Evolutionary conservation across 1,284 basidiomycete species (phyloP).

Genomic region (Rhodotorula sp.): DNA sequence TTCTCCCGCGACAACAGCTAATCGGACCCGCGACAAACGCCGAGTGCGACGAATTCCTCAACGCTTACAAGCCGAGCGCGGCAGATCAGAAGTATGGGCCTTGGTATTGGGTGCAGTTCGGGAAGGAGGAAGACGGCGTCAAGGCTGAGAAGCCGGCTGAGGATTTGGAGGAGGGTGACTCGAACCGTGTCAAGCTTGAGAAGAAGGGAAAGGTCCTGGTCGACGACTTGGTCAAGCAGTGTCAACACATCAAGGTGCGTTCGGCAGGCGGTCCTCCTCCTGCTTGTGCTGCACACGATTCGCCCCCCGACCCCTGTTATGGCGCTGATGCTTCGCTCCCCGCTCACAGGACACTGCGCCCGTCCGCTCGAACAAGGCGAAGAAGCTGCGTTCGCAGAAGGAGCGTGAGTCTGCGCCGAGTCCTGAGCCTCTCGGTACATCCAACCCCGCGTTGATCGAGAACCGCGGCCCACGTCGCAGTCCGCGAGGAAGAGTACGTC

Average conservation of each 20-base stretch:
- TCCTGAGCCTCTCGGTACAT: too few species aligned
- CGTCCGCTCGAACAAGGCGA: constrained; percentile 32
- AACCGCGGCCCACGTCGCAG: constrained; percentile 2
- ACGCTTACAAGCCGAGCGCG: constrained; percentile 8
- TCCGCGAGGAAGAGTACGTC: constrained; percentile 22
- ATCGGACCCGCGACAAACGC: constrained; percentile 6
- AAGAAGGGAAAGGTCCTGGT: constrained; percentile 14
- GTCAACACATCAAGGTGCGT: constrained; percentile 29
- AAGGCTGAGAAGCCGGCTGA: constrained; percentile 4
- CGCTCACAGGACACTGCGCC: constrained; percentile 24
- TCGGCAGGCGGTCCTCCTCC: too few species aligned
- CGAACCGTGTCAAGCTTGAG: not conserved
- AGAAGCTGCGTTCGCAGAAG: constrained; percentile 28
- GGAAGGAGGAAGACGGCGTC: not conserved
- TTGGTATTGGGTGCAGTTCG: constrained; percentile 25
- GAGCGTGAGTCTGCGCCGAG: constrained; percentile 8
- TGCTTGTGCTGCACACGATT: not conserved
- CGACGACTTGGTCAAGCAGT: constrained; percentile 12
- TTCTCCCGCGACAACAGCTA: constrained; percentile 10
- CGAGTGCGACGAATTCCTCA: constrained; percentile 18
- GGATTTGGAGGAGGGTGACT: not conserved
- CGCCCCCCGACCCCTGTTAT: too few species aligned
- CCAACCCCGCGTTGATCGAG: too few species aligned
- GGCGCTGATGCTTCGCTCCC: too few species aligned
- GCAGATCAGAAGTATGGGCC: not conserved